phyloP scores from a whole-genome alignment of 2,329 filamentous ascomycete species.

The Colletotrichum liaoningense region DNA sequence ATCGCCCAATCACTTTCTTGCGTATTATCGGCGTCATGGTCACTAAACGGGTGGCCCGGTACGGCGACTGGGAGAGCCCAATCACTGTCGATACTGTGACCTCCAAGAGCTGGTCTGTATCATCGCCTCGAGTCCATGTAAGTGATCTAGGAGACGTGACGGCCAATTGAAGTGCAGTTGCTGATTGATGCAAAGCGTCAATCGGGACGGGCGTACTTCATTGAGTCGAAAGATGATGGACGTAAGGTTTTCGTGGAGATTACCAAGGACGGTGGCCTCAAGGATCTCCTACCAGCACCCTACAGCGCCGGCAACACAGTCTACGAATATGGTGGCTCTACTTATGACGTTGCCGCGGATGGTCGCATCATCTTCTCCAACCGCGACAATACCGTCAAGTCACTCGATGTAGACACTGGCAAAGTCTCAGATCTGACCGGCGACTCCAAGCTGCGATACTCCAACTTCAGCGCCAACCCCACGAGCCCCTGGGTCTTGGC shows the following conservation, averaged over 20 bases:
- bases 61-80: constrained; percentile 53
- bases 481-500: constrained; percentile 57
- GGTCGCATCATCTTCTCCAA: constrained; percentile 60
- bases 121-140: constrained; percentile 51
- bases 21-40: constrained; percentile 36
- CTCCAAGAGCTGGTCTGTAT: constrained; percentile 47
- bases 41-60: constrained; percentile 42
- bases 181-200: constrained; percentile 37
- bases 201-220: constrained; percentile 50
- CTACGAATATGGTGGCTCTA: constrained; percentile 65
- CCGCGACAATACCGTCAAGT: constrained; percentile 53
- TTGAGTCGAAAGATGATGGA: constrained; percentile 52
- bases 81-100: constrained; percentile 51
- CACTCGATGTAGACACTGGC: constrained; percentile 52
- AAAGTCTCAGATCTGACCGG: constrained; percentile 47
- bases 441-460: constrained; percentile 52
- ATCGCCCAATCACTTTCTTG: too few relatives aligned
- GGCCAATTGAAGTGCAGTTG: neutral
- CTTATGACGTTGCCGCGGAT: constrained; percentile 52
- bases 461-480: constrained; percentile 57
- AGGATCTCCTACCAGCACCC: constrained; percentile 55
- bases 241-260: constrained; percentile 58
- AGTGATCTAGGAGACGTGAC: neutral
- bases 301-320: constrained; percentile 58
- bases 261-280: constrained; percentile 41